Evolutionary conservation across 1,284 basidiomycete genomes (phyloP).

Genomic region (Puccinia triticina): DNA sequence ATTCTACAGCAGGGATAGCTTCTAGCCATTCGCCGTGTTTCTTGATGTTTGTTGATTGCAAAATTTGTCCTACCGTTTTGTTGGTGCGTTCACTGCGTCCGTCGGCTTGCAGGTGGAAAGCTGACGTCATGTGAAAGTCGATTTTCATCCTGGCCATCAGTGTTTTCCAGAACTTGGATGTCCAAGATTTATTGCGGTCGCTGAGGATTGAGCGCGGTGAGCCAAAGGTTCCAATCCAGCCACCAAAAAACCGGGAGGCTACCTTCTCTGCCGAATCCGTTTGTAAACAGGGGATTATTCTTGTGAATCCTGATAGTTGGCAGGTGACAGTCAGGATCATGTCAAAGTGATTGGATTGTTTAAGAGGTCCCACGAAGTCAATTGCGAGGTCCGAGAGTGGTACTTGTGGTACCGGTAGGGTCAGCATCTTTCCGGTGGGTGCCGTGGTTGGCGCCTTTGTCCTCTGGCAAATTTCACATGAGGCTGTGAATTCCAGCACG

Average conservation of each 20-base stretch:
- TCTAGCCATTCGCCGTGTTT: constrained; percentile 54
- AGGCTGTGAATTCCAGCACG: too few species aligned
- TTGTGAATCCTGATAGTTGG: background rate
- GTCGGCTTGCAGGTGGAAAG: constrained; percentile 55
- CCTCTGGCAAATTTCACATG: too few species aligned
- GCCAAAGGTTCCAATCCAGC: constrained; percentile 34
- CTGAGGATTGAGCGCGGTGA: constrained; percentile 55
- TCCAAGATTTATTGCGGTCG: constrained; percentile 57
- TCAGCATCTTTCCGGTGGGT: too few species aligned
- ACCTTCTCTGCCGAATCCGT: too few species aligned
- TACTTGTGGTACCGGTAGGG: too few species aligned
- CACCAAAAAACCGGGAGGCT: background rate
- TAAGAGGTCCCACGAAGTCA: too few species aligned
- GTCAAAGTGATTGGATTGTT: too few species aligned
- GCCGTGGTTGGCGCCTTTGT: too few species aligned
- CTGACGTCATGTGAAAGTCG: background rate
- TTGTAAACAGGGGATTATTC: background rate
- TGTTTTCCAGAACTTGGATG: constrained; percentile 55
- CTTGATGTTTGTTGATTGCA: constrained; percentile 52
- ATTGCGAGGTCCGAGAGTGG: too few species aligned
- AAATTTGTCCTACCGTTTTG: constrained; percentile 59
- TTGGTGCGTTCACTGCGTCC: constrained; percentile 53
- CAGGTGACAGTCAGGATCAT: background rate
- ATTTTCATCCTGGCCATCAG: too few species aligned
- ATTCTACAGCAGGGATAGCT: constrained; percentile 32